These are phyloP conservation scores for Aspergillus biplanus DNA, from an alignment of 495 filamentous ascomycete genomes.

Conservation along the genomic window DNA sequence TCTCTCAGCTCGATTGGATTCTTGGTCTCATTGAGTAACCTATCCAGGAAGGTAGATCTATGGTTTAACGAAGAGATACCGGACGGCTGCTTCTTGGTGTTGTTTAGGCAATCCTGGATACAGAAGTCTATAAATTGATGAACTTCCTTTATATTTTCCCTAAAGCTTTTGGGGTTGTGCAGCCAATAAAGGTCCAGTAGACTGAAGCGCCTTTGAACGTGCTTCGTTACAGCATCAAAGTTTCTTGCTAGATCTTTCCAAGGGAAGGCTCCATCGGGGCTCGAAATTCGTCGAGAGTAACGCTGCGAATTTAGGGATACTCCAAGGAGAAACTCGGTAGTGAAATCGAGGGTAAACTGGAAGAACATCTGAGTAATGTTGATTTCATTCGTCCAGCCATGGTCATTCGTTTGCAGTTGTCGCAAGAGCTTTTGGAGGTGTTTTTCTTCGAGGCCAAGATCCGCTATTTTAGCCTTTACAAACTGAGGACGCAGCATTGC, in stretches of 20 bases:
- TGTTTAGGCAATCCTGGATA: neutral
- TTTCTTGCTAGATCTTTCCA: neutral
- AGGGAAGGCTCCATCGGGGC: neutral
- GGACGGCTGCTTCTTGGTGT: neutral
- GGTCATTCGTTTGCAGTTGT: constrained; percentile 19
- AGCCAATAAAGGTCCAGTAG: neutral
- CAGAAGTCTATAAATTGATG: neutral
- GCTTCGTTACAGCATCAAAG: constrained; percentile 24
- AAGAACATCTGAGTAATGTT: constrained; percentile 57
- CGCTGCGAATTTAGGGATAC: neutral
- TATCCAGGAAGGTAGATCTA: constrained; percentile 13
- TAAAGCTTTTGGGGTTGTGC: neutral
- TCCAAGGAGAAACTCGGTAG: constrained; percentile 62
- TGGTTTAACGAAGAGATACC: neutral
- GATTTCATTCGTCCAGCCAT: constrained; percentile 36
- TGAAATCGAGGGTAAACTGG: constrained; percentile 57
- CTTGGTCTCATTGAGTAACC: neutral
- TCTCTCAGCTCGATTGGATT: neutral
- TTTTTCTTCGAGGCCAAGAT: constrained; percentile 44
- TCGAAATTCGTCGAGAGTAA: constrained; percentile 26
- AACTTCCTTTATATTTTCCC: neutral
- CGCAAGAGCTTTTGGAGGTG: constrained; percentile 52
- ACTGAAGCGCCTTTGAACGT: neutral
- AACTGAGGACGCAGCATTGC: constrained; percentile 50
- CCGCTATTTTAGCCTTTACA: constrained; percentile 29